Conservation (phyloP, 2,329 filamentous ascomycete genomes). For the Penicillium corylophilum region DNA sequence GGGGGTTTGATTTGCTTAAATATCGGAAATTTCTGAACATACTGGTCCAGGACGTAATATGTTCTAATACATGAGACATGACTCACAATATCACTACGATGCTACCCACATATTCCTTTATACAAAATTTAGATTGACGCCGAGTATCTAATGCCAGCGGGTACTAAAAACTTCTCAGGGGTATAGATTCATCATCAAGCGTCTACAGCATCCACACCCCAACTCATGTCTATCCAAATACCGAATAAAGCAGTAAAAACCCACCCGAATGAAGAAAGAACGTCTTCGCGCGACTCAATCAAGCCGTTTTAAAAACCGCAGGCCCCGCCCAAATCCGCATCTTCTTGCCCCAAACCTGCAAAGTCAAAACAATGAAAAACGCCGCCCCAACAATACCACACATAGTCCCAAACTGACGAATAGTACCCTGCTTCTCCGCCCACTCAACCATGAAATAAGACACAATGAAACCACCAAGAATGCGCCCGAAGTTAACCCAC, state of each 20-base stretch:
- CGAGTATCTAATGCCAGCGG: not conserved
- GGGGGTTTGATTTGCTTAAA: not conserved
- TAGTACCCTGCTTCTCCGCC: slow-evolving; percentile 47
- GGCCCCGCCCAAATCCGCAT: slow-evolving; percentile 27
- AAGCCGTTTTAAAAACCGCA: slow-evolving; percentile 12
- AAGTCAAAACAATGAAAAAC: slow-evolving; percentile 36
- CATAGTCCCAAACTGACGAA: slow-evolving; percentile 50
- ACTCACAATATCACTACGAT: not conserved
- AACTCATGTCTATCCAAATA: no score
- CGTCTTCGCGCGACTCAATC: not conserved
- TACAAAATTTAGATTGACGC: not conserved
- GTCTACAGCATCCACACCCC: not conserved
- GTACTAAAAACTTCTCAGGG: not conserved
- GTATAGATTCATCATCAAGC: not conserved
- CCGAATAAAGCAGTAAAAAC: no score
- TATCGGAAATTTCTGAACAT: slow-evolving; percentile 6
- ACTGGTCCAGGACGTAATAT: slow-evolving; percentile 1
- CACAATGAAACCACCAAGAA: slow-evolving; percentile 53
- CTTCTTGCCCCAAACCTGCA: slow-evolving; percentile 41
- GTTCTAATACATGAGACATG: not conserved
- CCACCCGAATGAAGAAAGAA: no score
- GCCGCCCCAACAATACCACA: slow-evolving; percentile 41
- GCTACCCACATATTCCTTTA: not conserved
- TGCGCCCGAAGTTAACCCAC: slow-evolving; percentile 53
- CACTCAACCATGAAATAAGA: slow-evolving; percentile 56